phyloP scores from a whole-genome alignment of 2,329 filamentous ascomycete genomes.

The Epichloe uncinata region DNA sequence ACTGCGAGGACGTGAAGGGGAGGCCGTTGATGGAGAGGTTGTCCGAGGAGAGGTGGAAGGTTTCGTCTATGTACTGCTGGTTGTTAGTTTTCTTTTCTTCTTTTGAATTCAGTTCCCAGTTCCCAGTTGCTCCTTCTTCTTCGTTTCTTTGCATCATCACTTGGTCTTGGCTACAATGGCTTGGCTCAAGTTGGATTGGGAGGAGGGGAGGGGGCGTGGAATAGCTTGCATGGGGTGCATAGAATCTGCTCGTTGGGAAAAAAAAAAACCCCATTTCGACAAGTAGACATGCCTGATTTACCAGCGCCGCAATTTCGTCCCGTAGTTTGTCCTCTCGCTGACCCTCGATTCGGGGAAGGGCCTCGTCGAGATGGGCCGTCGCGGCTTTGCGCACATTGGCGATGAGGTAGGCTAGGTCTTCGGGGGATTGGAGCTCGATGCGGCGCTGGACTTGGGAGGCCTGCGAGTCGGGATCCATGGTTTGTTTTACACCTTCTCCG shows the following conservation, averaged over 20 bases:
- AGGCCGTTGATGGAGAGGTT: slow-evolving; percentile 53
- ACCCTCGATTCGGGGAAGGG: slow-evolving; percentile 50
- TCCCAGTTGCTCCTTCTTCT: background rate
- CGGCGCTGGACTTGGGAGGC: slow-evolving; percentile 45
- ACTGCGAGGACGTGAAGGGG: slow-evolving; percentile 26
- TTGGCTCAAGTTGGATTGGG: too few species aligned
- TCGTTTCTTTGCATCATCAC: background rate
- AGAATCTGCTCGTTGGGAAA: background rate
- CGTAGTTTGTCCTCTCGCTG: slow-evolving; percentile 42
- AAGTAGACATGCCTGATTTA: slow-evolving; percentile 35
- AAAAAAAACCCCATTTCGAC: background rate
- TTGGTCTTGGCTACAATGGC: too few species aligned
- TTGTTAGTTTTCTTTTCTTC: too few species aligned
- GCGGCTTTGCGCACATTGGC: slow-evolving; percentile 57
- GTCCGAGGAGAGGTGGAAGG: slow-evolving; percentile 43
- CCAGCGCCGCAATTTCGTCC: slow-evolving; percentile 43
- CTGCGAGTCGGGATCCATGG: slow-evolving; percentile 23
- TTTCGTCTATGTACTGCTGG: slow-evolving; percentile 44
- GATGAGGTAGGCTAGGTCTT: slow-evolving; percentile 59
- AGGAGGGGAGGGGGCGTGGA: accelerated
- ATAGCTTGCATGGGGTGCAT: too few species aligned
- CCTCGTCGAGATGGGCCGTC: slow-evolving; percentile 50
- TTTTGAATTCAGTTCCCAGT: too few species aligned
- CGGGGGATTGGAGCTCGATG: slow-evolving; percentile 67
- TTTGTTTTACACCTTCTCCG: background rate